A percentile compares a stretch with the other conserved stretches of the same genome.
Evolutionary conservation across 169 alveolate genomes (phyloP).

Genomic region (Plasmodium cynomolgi): DNA sequence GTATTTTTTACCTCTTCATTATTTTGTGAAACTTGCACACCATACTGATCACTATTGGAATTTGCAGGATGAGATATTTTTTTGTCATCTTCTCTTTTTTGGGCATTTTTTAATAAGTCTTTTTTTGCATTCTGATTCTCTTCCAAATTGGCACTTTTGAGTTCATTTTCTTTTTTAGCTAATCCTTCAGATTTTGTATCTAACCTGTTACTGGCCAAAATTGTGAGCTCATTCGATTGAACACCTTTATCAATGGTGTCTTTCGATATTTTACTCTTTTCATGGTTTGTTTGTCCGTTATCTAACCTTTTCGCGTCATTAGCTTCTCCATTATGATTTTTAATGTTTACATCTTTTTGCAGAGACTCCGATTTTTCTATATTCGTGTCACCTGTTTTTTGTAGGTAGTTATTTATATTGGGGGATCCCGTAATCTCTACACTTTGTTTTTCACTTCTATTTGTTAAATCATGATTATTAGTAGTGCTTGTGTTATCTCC

Average conservation of each 20-base stretch:
- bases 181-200: neutral
- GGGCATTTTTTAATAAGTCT: neutral
- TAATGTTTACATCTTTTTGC: conserved; percentile 21
- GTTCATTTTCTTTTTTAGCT: conserved; percentile 7
- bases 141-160: neutral
- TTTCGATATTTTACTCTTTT: conserved; percentile 6
- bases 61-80: conserved; percentile 1
- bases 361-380: neutral
- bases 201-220: neutral
- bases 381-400: conserved; percentile 5
- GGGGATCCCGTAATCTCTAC: neutral
- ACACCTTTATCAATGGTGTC: neutral
- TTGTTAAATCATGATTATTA: neutral
- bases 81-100: neutral
- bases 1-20: neutral
- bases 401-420: conserved; percentile 2
- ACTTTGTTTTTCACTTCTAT: neutral
- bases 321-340: neutral
- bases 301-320: neutral
- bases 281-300: neutral
- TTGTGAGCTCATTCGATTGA: conserved; percentile 5
- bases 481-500: neutral
- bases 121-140: conserved; percentile 1
- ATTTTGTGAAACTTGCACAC: neutral
- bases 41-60: neutral